phyloP scores from a whole-genome alignment of 2,329 filamentous ascomycete species.

The Fusarium papillatum region DNA sequence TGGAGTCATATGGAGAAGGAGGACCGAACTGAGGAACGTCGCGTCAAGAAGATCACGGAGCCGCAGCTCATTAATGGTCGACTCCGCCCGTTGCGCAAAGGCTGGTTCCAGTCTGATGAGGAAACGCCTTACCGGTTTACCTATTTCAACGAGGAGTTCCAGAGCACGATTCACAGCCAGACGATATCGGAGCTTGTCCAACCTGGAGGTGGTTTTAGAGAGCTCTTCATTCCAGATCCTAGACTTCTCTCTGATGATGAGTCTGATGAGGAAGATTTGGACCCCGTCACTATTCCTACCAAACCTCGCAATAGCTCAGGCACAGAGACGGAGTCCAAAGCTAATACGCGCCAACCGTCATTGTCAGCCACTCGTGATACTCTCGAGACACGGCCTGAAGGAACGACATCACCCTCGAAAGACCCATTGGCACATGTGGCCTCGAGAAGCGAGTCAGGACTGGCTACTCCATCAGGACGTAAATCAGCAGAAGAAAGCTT shows the following conservation, averaged over 20 bases:
- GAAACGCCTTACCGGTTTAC: conserved; percentile 96
- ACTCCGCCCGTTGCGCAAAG: conserved; percentile 81
- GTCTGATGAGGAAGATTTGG: conserved; percentile 73
- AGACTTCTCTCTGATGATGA: conserved; percentile 81
- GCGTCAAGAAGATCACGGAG: conserved; percentile 93
- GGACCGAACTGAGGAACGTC: conserved; percentile 80
- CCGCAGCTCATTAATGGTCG: conserved; percentile 93
- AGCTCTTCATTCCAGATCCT: conserved; percentile 93
- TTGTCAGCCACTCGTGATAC: conserved; percentile 48
- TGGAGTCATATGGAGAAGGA: conserved; percentile 95
- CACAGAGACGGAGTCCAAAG: conserved; percentile 56
- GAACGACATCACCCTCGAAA: conserved; percentile 47
- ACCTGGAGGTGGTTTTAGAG: conserved; percentile 84
- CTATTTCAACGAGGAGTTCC: conserved; percentile 98
- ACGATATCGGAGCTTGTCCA: conserved; percentile 95
- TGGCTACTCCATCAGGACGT: conserved; percentile 61
- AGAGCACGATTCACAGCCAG: conserved; percentile 95
- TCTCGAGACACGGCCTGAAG: conserved; percentile 32
- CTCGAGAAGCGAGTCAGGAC: conserved; percentile 55
- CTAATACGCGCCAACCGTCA: conserved; percentile 61
- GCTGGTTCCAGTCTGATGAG: conserved; percentile 90
- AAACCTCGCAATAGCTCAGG: conserved; percentile 41
- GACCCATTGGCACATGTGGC: conserved; percentile 47
- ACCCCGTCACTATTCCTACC: conserved; percentile 41
- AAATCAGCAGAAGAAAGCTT: conserved; percentile 52